Base-by-base conservation (phyloP, 2,329 filamentous ascomycete species). In the Beauveria sp. region DNA sequence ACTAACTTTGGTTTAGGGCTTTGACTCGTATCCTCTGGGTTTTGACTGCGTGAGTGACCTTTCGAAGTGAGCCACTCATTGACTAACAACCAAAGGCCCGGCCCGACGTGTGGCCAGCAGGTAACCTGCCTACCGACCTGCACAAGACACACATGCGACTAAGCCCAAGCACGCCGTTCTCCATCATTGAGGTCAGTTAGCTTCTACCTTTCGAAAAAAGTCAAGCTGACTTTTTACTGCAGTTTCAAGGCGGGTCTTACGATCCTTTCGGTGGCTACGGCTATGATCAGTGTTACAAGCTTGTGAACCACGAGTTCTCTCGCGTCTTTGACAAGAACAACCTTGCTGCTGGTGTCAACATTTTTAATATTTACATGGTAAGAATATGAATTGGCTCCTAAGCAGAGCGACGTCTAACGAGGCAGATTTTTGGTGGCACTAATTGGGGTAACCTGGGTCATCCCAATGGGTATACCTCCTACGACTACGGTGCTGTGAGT, bases 361-460 rank as follows among this genome's bases (percentile, higher is more conserved):
- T 93, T 8, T 77, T 91, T 62, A 92, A 86, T 66, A 69, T 91
- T 1, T 93, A 92, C 71, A 93, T 93, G 90, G 85, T 86, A 69
- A 66, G 72, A 7, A 26, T 30, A 50, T 5, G 20, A 22, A n/a
- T 16, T 2, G 8, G 3, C 28, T 12, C n/a, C 14, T 20, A 30
- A 12, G 20, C 22, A 43, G 47, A 51, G 18, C 60, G 20, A 14
- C 64, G 3, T 26, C 64, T 34, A 3, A 0, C 5, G 0, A 38
- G 34, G 0, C 7, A 83, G 82, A 86, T 82, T 1, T 90, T 81
- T 65, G 90, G 90, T 16, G 90, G 90, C 6, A 93, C 90, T 0
- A 95, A 93, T 70, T 93, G 90, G 90, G 90, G 90, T 0, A 93
- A 91, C 64, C 72, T 91, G 5, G 88, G 89, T 0, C 84, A 91